Evolutionary conservation across 345 rosid species (phyloP).

Genomic region (Firmiana major): DNA sequence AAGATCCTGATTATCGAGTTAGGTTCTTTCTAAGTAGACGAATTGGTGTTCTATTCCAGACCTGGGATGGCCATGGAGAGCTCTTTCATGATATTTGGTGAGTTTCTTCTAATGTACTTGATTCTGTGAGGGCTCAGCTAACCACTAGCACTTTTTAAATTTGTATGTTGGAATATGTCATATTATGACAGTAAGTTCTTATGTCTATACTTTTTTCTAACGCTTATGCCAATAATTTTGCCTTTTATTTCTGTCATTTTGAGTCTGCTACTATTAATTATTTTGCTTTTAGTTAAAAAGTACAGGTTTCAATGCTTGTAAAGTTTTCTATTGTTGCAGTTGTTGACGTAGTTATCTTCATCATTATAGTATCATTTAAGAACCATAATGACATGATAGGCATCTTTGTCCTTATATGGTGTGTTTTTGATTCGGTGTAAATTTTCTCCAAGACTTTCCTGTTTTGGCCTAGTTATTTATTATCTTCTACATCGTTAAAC

Average conservation of each 20-base stretch:
- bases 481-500: neutral
- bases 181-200: neutral
- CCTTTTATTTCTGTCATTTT: neutral
- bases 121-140: neutral
- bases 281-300: neutral
- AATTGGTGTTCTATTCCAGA: constrained; percentile 84
- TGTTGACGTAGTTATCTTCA: neutral
- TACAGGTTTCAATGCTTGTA: neutral
- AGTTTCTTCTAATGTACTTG: constrained; percentile 26
- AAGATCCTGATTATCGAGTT: constrained; percentile 88
- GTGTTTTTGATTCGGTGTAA: neutral
- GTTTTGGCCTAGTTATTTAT: neutral
- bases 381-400: neutral
- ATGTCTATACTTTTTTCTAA: neutral
- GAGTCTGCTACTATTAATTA: neutral
- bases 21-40: constrained; percentile 58
- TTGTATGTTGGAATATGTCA: neutral
- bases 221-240: neutral
- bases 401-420: neutral
- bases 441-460: neutral
- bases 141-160: neutral
- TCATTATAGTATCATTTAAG: neutral
- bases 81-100: constrained; percentile 89
- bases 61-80: constrained; percentile 97
- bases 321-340: neutral